These are phyloP conservation scores for Acacia confusa DNA, from an alignment of 306 rosid species.

Conservation along the genomic window DNA sequence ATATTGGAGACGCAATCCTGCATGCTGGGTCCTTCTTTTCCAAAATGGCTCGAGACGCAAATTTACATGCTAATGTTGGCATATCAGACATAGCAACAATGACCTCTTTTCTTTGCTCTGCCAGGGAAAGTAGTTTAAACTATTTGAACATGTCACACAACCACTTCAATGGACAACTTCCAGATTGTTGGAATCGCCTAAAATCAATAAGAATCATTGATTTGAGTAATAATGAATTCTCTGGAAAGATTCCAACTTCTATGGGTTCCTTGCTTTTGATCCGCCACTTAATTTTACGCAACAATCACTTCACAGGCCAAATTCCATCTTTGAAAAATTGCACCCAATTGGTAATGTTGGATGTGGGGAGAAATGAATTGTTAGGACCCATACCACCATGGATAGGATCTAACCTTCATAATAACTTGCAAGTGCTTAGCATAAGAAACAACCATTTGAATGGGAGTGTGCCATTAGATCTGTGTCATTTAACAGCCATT, in stretches of 20 bases:
- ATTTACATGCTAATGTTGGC: background rate
- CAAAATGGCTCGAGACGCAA: constrained; percentile 35
- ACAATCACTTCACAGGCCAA: background rate
- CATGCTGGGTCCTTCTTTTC: constrained; percentile 5
- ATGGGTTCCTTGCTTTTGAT: background rate
- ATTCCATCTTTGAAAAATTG: background rate
- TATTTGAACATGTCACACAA: background rate
- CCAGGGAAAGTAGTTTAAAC: no score
- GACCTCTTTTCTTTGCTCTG: no score
- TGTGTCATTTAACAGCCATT: background rate
- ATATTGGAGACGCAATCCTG: fast-evolving
- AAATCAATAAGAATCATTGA: background rate
- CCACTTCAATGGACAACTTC: background rate
- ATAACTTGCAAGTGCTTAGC: background rate
- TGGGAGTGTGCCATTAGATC: background rate
- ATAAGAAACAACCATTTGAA: background rate
- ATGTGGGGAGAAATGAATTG: background rate
- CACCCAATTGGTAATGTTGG: background rate
- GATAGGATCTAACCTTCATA: background rate
- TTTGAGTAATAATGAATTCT: background rate
- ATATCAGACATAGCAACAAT: background rate
- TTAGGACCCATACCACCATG: background rate
- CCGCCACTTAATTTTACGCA: background rate
- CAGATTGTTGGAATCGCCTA: background rate
- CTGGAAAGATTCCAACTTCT: background rate